These are phyloP conservation scores for Fusarium mundagurra DNA, from an alignment of 2,329 filamentous ascomycete genomes.

Conservation along the genomic window DNA sequence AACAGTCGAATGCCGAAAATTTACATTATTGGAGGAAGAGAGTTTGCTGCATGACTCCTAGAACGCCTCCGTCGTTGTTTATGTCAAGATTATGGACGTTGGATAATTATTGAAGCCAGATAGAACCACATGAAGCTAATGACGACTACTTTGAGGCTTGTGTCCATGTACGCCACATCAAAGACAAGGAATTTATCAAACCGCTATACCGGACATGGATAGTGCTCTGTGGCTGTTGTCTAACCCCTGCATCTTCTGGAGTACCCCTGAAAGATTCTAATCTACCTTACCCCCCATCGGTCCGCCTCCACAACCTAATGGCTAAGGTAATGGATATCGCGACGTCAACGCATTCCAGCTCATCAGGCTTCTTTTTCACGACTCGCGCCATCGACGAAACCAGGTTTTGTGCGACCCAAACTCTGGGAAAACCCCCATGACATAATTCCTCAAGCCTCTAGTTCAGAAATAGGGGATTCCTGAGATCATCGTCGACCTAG, in stretches of 20 bases:
- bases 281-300: constrained; percentile 11
- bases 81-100: not conserved
- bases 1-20: constrained; percentile 2
- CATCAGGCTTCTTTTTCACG: constrained; percentile 7
- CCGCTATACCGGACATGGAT: constrained; percentile 19
- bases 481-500: constrained; percentile 12
- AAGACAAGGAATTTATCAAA: not conserved
- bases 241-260: constrained; percentile 30
- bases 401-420: constrained; percentile 13
- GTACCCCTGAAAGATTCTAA: constrained; percentile 33
- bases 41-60: constrained; percentile 8
- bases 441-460: not conserved
- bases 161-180: constrained; percentile 9
- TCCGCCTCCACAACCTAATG: constrained; percentile 23
- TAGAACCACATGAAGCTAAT: constrained; percentile 19
- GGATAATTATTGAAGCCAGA: constrained; percentile 18
- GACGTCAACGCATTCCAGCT: constrained; percentile 36
- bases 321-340: constrained; percentile 18
- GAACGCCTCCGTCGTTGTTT: not conserved
- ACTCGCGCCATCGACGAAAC: constrained; percentile 29
- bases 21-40: not conserved
- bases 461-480: not conserved
- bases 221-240: constrained; percentile 19
- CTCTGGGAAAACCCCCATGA: constrained; percentile 1
- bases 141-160: constrained; percentile 28